These are phyloP conservation scores for Candida schatavii DNA, from an alignment of 805 yeast genomes.

Conservation along the genomic window DNA sequence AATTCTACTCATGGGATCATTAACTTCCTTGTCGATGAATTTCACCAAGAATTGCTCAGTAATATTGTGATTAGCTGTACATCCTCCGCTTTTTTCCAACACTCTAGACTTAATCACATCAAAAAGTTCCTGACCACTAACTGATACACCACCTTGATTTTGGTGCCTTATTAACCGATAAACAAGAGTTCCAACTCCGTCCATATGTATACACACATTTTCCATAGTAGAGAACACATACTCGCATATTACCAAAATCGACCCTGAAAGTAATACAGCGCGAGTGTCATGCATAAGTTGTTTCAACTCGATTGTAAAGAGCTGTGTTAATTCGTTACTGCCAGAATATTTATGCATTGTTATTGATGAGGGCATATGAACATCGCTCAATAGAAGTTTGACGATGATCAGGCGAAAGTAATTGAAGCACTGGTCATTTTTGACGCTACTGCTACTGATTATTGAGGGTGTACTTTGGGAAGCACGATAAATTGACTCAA, in stretches of 20 bases:
- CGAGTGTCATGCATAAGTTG: not conserved
- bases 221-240: slow-evolving; percentile 2
- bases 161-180: too few species aligned
- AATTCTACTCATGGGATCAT: slow-evolving; percentile 1
- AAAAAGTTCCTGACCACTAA: not conserved
- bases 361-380: not conserved
- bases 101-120: not conserved
- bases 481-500: not conserved
- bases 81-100: too few species aligned
- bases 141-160: not conserved
- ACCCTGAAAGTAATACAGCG: slow-evolving; percentile 7
- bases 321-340: slow-evolving; percentile 9
- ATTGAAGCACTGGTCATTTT: not conserved
- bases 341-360: slow-evolving; percentile 1
- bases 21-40: not conserved
- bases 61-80: not conserved
- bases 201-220: not conserved
- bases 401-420: not conserved
- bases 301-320: not conserved
- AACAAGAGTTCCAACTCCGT: not conserved
- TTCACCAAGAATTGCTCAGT: slow-evolving; percentile 1
- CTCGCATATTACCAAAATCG: slow-evolving; percentile 4
- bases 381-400: not conserved
- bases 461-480: not conserved
- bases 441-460: not conserved